Conservation (phyloP, 225 moss, liverwort and hornwort genomes). For the Thuidium tamariscinum region DNA sequence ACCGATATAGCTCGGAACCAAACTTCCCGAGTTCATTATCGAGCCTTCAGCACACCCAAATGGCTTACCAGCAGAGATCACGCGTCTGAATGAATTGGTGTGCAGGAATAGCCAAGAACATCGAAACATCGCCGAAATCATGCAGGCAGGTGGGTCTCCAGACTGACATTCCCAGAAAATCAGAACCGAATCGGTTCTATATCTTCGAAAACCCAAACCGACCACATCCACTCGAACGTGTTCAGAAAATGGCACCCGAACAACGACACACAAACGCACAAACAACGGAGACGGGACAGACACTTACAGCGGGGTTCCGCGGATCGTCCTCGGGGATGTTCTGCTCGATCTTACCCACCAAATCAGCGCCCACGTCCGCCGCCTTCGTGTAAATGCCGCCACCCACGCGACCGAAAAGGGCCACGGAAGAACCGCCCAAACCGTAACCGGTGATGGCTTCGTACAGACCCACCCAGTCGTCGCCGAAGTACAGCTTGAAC, state of each 20-base stretch:
- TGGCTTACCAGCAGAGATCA: too few relatives aligned
- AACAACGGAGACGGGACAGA: background rate
- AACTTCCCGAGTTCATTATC: background rate
- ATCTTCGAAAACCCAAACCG: background rate
- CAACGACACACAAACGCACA: background rate
- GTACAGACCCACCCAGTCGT: slow-evolving; percentile 80
- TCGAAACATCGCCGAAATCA: background rate
- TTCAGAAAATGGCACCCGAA: background rate
- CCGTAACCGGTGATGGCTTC: slow-evolving; percentile 66
- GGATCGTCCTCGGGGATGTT: slow-evolving; percentile 68
- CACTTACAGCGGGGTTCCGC: slow-evolving; percentile 42
- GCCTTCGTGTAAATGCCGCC: slow-evolving; percentile 69
- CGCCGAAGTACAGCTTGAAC: slow-evolving; percentile 62
- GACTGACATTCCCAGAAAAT: too few relatives aligned
- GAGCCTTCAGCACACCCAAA: background rate
- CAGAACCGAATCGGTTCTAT: background rate
- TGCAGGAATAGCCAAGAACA: background rate
- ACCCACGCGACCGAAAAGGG: slow-evolving; percentile 46
- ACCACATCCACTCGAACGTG: rapidly evolving
- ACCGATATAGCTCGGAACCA: too few relatives aligned
- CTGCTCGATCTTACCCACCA: slow-evolving; percentile 59
- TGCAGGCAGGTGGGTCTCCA: background rate
- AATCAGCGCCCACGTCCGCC: slow-evolving; percentile 56
- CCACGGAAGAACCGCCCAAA: slow-evolving; percentile 38
- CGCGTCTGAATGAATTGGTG: too few relatives aligned